Percentiles rank a stretch among this genome's conserved stretches.
These are phyloP conservation scores for Aspergillus carbonarius DNA, from an alignment of 2,329 filamentous ascomycete genomes.

Conservation along the genomic window DNA sequence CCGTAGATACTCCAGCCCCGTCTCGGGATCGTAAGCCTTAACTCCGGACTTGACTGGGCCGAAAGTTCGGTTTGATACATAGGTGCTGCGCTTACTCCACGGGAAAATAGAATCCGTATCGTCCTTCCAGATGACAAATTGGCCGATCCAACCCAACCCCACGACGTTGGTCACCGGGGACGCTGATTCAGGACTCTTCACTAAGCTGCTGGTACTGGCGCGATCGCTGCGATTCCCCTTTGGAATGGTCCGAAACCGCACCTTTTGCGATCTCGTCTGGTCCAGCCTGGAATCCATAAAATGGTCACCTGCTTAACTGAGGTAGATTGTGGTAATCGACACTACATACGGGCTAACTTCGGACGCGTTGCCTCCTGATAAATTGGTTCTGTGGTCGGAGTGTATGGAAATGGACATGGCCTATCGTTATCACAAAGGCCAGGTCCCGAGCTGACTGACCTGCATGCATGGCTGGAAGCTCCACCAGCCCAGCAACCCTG, in stretches of 20 bases:
- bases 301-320: background rate
- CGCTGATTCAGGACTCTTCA: constrained; percentile 11
- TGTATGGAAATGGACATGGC: background rate
- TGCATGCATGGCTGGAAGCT: constrained; percentile 3
- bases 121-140: constrained; percentile 32
- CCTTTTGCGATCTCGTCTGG: background rate
- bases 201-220: constrained; percentile 16
- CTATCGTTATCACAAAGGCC: background rate
- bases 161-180: constrained; percentile 33
- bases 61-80: constrained; percentile 17
- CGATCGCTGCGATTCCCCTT: constrained; percentile 11
- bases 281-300: background rate
- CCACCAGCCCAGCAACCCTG: background rate
- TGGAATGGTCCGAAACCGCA: constrained; percentile 19
- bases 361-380: background rate
- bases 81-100: constrained; percentile 15
- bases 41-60: constrained; percentile 25
- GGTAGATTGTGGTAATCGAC: background rate
- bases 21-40: constrained; percentile 8
- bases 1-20: constrained; percentile 5
- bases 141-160: constrained; percentile 35
- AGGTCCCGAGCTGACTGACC: constrained; percentile 4
- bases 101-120: constrained; percentile 41
- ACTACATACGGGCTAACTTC: background rate
- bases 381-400: background rate